Evolutionary conservation across 2,329 filamentous ascomycete species (phyloP).

Genomic region (Coniochaeta sp.): DNA sequence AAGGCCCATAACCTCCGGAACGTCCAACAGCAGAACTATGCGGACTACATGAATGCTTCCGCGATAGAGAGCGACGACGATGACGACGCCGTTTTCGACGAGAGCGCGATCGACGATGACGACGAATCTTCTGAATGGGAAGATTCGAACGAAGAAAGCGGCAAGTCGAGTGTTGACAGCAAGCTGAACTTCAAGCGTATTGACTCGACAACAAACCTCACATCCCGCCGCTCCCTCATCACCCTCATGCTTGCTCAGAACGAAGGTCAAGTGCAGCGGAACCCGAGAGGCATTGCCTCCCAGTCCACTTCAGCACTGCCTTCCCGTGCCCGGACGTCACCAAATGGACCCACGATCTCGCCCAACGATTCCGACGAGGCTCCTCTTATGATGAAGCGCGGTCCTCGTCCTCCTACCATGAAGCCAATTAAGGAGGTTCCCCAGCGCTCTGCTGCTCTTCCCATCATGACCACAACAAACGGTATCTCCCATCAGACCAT

Average conservation of each 20-base stretch:
- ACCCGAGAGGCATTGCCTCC: constrained; percentile 33
- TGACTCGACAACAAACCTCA: constrained; percentile 77
- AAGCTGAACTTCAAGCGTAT: constrained; percentile 81
- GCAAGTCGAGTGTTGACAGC: constrained; percentile 75
- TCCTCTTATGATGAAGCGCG: constrained; percentile 57
- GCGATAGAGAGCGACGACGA: constrained; percentile 46
- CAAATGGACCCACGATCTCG: constrained; percentile 26
- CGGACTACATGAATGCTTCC: constrained; percentile 21
- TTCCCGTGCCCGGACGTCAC: background rate
- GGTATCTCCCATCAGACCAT: constrained; percentile 61
- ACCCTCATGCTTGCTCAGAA: constrained; percentile 80
- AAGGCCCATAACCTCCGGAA: constrained; percentile 36
- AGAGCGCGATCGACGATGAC: constrained; percentile 75
- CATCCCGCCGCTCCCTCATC: constrained; percentile 80
- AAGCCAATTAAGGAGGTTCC: constrained; percentile 56
- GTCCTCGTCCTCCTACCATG: constrained; percentile 38
- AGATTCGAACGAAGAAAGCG: constrained; percentile 70
- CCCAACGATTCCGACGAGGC: constrained; percentile 56
- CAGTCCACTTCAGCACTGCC: constrained; percentile 56
- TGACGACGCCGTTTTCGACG: constrained; percentile 56
- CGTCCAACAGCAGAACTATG: constrained; percentile 52
- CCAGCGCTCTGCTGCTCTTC: constrained; percentile 62
- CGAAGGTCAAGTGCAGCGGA: constrained; percentile 49
- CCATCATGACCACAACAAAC: constrained; percentile 68
- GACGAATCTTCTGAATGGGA: constrained; percentile 56